phyloP scores from a whole-genome alignment of 1,284 basidiomycete genomes.

The Fistulinella staudtii region DNA sequence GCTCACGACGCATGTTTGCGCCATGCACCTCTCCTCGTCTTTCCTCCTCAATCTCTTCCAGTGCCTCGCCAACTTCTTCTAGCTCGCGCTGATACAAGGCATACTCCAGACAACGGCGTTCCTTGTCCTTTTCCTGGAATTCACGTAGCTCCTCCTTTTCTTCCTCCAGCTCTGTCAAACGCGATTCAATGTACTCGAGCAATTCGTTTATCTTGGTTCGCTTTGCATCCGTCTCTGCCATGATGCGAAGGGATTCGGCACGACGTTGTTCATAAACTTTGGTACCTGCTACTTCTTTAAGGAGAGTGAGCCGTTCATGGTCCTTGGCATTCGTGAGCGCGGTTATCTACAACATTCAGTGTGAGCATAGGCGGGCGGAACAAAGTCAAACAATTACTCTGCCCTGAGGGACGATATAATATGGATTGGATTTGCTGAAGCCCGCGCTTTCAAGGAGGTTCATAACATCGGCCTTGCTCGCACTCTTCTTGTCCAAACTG shows the following conservation, averaged over 20 bases:
- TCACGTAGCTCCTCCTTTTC: conserved; percentile 98
- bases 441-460: conserved; percentile 93
- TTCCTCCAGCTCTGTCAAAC: conserved; percentile 88
- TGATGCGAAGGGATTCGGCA: conserved; percentile 89
- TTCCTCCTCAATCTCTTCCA: conserved; percentile 85
- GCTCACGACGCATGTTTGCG: conserved; percentile 75
- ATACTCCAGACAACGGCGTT: conserved; percentile 93
- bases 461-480: conserved; percentile 96
- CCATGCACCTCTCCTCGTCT: conserved; percentile 78
- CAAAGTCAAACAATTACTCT: conserved; percentile 54
- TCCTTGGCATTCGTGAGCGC: conserved; percentile 97
- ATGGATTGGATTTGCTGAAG: conserved; percentile 96
- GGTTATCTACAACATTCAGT: conserved; percentile 67
- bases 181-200: conserved; percentile 86
- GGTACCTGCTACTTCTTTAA: conserved; percentile 98
- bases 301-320: conserved; percentile 84
- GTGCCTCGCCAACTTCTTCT: conserved; percentile 78
- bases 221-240: conserved; percentile 95
- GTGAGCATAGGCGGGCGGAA: conserved; percentile 6
- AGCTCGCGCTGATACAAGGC: conserved; percentile 90
- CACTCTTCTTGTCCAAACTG: conserved; percentile 92
- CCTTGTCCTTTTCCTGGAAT: conserved; percentile 94
- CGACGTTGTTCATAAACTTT: conserved; percentile 97
- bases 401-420: conserved; percentile 99
- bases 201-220: conserved; percentile 89